These are phyloP conservation scores for Trichoderma breve DNA, from an alignment of 2,329 filamentous ascomycete species.

Conservation along the genomic window DNA sequence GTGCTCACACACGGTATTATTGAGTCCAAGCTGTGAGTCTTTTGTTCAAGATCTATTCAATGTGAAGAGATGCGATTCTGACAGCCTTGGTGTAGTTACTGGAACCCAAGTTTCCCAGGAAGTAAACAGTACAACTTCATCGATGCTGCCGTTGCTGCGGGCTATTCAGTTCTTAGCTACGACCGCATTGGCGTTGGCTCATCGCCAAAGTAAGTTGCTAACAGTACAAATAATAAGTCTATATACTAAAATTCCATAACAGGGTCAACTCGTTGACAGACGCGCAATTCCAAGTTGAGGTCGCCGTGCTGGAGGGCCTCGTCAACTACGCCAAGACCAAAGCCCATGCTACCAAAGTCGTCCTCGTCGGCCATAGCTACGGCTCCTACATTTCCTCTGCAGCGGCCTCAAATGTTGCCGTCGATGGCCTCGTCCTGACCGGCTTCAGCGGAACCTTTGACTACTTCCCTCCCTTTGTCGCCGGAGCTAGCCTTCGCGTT, in stretches of 20 bases:
- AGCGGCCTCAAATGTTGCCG: background rate
- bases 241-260: background rate
- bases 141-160: background rate
- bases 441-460: slow-evolving; percentile 8
- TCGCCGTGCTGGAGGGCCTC: slow-evolving; percentile 5
- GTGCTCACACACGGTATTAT: slow-evolving; percentile 1
- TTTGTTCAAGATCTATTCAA: background rate
- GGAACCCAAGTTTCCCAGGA: background rate
- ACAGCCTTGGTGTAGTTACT: background rate
- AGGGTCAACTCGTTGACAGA: slow-evolving; percentile 8
- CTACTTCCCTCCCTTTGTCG: background rate
- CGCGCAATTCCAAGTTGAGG: slow-evolving; percentile 12
- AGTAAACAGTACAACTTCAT: background rate
- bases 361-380: background rate
- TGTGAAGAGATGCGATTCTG: background rate
- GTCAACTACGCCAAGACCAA: slow-evolving; percentile 8
- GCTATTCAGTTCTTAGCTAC: slow-evolving; percentile 12
- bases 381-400: slow-evolving; percentile 11
- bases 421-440: background rate
- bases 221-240: background rate
- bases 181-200: slow-evolving; percentile 8
- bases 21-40: slow-evolving; percentile 1
- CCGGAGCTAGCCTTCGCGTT: background rate
- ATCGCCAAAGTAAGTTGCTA: background rate
- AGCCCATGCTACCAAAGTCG: background rate